These are phyloP conservation scores for Fusarium lateritium DNA, from an alignment of 2,329 filamentous ascomycete genomes.

Conservation along the genomic window DNA sequence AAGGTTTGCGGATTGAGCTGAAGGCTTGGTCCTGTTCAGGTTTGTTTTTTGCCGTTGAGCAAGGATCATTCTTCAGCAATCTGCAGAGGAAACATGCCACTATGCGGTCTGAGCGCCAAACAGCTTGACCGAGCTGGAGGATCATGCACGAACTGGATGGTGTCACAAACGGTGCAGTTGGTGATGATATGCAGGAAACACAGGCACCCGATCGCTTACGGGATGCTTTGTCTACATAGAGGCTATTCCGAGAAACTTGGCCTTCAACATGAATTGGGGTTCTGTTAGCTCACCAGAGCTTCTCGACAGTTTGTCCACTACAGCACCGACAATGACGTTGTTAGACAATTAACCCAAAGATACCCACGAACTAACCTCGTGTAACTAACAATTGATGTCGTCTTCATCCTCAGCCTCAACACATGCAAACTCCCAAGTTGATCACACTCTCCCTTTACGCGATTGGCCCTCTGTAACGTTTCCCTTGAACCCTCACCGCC, in stretches of 20 bases:
- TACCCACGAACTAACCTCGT: background rate
- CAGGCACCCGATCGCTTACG: conserved; percentile 5
- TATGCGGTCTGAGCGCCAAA: conserved; percentile 26
- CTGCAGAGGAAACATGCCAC: conserved; percentile 17
- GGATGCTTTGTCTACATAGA: background rate
- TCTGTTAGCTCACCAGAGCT: background rate
- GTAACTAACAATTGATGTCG: background rate
- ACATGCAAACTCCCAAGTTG: conserved; percentile 4
- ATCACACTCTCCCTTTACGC: conserved; percentile 1
- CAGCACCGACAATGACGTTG: background rate
- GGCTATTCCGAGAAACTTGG: too few relatives aligned
- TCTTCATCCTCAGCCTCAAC: conserved; percentile 23
- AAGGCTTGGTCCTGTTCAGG: background rate
- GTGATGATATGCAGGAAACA: conserved; percentile 14
- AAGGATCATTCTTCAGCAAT: conserved; percentile 28
- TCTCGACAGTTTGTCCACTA: background rate
- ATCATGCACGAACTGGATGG: conserved; percentile 3
- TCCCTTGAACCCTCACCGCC: conserved; percentile 22
- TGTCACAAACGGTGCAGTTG: conserved; percentile 12
- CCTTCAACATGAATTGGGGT: too few relatives aligned
- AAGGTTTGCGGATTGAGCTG: conserved; percentile 13
- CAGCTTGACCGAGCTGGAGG: conserved; percentile 10
- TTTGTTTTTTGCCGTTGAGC: background rate
- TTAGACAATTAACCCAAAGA: background rate
- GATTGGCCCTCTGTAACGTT: conserved; percentile 22